These are phyloP conservation scores for Argentina anserina DNA, from an alignment of 306 rosid genomes.

Conservation along the genomic window DNA sequence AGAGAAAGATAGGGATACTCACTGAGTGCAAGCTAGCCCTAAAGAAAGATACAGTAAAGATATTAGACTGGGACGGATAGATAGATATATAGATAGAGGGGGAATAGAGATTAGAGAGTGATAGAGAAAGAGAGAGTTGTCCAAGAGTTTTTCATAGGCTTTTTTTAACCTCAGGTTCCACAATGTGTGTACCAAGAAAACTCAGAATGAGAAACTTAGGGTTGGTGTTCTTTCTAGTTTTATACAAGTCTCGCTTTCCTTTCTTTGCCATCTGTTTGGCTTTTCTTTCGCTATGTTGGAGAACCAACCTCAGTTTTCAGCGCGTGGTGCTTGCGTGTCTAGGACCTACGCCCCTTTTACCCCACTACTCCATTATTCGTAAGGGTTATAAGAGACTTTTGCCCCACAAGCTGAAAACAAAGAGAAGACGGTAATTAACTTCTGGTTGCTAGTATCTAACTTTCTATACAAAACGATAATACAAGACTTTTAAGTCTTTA, in stretches of 20 bases:
- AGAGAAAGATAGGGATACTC: constrained; percentile 35
- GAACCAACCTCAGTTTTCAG: accelerated
- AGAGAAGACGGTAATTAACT: too few species aligned
- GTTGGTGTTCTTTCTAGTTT: constrained; percentile 57
- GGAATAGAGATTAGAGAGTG: constrained; percentile 9
- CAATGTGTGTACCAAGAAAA: constrained; percentile 37
- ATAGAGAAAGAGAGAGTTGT: constrained; percentile 19
- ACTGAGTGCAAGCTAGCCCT: constrained; percentile 33
- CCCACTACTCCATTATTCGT: not conserved
- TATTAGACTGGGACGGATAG: constrained; percentile 5
- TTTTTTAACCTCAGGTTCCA: constrained; percentile 40
- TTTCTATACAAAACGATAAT: too few species aligned
- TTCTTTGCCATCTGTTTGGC: constrained; percentile 22
- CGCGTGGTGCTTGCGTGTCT: constrained; percentile 22
- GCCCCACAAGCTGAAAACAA: too few species aligned
- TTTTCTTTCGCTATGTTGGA: not conserved
- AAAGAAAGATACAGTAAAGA: constrained; percentile 27
- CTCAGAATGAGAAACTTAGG: constrained; percentile 36
- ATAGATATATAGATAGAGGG: constrained; percentile 15
- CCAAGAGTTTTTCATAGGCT: constrained; percentile 20
- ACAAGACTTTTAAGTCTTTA: too few species aligned
- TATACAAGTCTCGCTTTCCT: constrained; percentile 36
- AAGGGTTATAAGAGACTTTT: too few species aligned
- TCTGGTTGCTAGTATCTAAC: too few species aligned
- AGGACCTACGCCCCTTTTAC: not conserved